Base-by-base conservation (phyloP, 129 eudicot species). In the Lactuca sativa region DNA sequence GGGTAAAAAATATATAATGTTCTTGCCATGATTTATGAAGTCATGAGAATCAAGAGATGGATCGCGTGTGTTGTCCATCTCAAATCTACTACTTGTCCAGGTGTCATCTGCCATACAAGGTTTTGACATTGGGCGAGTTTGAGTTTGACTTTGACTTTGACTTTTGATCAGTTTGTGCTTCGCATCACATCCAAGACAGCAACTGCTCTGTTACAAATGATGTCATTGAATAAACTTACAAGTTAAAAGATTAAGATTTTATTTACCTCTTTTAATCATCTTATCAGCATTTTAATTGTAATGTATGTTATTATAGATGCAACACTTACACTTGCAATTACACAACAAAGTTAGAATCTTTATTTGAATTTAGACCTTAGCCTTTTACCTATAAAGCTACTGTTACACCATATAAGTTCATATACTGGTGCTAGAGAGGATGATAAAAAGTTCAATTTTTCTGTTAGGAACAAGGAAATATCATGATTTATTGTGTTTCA, bases 131-230 rank as follows among this genome's bases (percentile, higher is more conserved):
- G 51, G 62, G 74, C 30, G 53, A 14, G 25, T 31, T 76, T 11
- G 53, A 14, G 25, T 31, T 76, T 11, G 79, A 78, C 18, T 38
- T 47, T 74, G 52, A 12, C 4, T 69, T 54, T 64, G 73, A 48
- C 66, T 72, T 68, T 78, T 76, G 31, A 48, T 74, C 74, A 78
- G 74, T 57, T 81, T 79, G 84, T 69, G 67, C 83, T 79, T 86
- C 76, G 51, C 41, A 86, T 67, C 74, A 66, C 84, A 80, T 75
- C 89, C 95, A 75, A 88, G 78, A 88, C 97, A 92, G 82, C 95
- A 87, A 86, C 97, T 91, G 97, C 80, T 76, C 97, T 92, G 96
- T 86, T 85, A 76, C 88, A 86, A 86, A 77, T 38, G 71, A 70
- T 52, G 69, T 53, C 30, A 25, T 25, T 25, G 30, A 25, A 25